Conservation (phyloP, 2,329 filamentous ascomycete genomes). For the Exophiala sp. region DNA sequence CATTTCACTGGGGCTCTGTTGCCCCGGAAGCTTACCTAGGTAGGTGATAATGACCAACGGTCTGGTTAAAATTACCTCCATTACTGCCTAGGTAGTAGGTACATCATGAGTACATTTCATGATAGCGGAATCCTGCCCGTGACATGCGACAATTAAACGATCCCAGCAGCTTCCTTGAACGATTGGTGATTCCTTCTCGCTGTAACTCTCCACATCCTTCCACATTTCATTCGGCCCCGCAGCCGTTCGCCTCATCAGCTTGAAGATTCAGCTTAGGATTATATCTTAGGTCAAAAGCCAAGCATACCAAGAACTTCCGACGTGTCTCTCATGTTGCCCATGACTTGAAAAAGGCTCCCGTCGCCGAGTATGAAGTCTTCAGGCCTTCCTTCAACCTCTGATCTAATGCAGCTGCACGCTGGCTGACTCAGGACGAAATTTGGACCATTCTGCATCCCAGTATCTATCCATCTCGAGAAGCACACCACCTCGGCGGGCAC, state of each 20-base stretch:
- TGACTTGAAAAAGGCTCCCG: conserved; percentile 6
- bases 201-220: conserved; percentile 7
- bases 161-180: too few species aligned
- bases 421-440: conserved; percentile 14
- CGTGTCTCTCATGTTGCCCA: conserved; percentile 11
- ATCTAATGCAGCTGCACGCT: conserved; percentile 27
- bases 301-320: conserved; percentile 20
- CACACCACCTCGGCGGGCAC: neutral
- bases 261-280: conserved; percentile 21
- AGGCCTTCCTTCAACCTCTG: conserved; percentile 16
- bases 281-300: conserved; percentile 11
- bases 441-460: neutral
- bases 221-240: conserved; percentile 15
- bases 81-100: too few species aligned
- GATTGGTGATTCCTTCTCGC: too few species aligned
- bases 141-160: too few species aligned
- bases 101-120: too few species aligned
- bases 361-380: conserved; percentile 17
- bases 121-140: too few species aligned
- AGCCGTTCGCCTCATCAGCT: conserved; percentile 15
- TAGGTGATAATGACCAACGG: too few species aligned
- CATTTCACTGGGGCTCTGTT: too few species aligned
- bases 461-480: neutral
- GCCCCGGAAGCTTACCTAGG: too few species aligned
- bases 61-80: too few species aligned